A percentile compares a stretch with the other conserved stretches of the same genome.
Conservation (phyloP, 441 rosid species). For the Biscutella laevigata region DNA sequence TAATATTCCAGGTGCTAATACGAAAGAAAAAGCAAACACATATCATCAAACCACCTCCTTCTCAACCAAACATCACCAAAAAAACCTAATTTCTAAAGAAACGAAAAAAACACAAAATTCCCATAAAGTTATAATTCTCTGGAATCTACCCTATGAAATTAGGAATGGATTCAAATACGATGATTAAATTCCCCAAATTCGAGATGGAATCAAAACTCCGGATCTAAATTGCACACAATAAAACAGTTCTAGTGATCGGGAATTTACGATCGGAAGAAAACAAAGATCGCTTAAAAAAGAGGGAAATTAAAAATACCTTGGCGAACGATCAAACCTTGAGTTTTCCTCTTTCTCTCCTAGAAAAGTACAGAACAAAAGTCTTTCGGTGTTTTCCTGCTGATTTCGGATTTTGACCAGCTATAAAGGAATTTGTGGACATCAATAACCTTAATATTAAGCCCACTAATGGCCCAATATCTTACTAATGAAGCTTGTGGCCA, state of each 20-base stretch:
- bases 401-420: slow-evolving; percentile 9
- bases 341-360: neutral
- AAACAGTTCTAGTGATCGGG: neutral
- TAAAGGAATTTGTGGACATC: neutral
- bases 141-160: neutral
- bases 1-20: slow-evolving; percentile 15
- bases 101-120: no score
- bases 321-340: slow-evolving; percentile 7
- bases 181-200: neutral
- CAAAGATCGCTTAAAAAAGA: neutral
- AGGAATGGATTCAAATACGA: neutral
- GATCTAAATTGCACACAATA: neutral
- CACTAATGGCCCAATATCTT: slow-evolving; percentile 17
- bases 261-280: neutral
- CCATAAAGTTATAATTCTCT: neutral
- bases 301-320: slow-evolving; percentile 15
- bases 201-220: neutral
- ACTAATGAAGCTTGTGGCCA: no score
- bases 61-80: neutral
- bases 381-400: neutral
- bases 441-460: neutral
- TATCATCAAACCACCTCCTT: slow-evolving; percentile 4
- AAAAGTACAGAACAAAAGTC: slow-evolving; percentile 12
- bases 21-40: neutral
- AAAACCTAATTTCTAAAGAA: slow-evolving; percentile 9